These are phyloP conservation scores for Exophiala oligosperma DNA, from an alignment of 2,329 filamentous ascomycete species.

Conservation along the genomic window DNA sequence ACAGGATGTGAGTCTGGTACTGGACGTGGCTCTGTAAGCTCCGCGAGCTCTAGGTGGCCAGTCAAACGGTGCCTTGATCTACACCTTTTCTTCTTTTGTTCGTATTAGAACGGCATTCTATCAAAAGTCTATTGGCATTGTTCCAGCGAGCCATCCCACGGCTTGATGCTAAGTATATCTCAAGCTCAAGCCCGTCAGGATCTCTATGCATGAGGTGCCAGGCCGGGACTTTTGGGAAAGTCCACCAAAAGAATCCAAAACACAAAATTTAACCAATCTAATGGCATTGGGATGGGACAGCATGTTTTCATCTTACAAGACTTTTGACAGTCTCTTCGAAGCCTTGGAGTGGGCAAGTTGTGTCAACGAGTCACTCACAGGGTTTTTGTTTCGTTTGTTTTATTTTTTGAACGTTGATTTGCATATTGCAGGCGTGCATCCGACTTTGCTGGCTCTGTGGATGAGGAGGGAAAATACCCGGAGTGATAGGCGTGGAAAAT, in stretches of 20 bases:
- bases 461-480: conserved; percentile 1
- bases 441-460: conserved; percentile 11
- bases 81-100: conserved; percentile 16
- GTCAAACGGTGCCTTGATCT: neutral
- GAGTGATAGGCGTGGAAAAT: conserved; percentile 9
- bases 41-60: conserved; percentile 1
- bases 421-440: conserved; percentile 23
- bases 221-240: conserved; percentile 6
- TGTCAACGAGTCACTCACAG: conserved; percentile 1
- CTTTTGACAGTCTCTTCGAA: conserved; percentile 4
- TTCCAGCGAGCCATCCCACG: conserved; percentile 22
- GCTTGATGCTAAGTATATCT: conserved; percentile 12
- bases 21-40: conserved; percentile 74
- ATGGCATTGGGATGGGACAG: conserved; percentile 11
- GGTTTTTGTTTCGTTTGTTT: conserved; percentile 19
- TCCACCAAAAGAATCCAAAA: conserved; percentile 8
- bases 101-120: conserved; percentile 23
- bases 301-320: conserved; percentile 1
- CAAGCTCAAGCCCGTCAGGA: conserved; percentile 11
- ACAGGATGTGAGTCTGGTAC: conserved; percentile 92
- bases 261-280: conserved; percentile 15
- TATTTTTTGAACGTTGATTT: conserved; percentile 11
- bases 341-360: neutral
- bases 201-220: conserved; percentile 17
- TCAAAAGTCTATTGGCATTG: conserved; percentile 21